Conservation (phyloP, 1,284 basidiomycete species). For the Moesziomyces globuligerus region DNA sequence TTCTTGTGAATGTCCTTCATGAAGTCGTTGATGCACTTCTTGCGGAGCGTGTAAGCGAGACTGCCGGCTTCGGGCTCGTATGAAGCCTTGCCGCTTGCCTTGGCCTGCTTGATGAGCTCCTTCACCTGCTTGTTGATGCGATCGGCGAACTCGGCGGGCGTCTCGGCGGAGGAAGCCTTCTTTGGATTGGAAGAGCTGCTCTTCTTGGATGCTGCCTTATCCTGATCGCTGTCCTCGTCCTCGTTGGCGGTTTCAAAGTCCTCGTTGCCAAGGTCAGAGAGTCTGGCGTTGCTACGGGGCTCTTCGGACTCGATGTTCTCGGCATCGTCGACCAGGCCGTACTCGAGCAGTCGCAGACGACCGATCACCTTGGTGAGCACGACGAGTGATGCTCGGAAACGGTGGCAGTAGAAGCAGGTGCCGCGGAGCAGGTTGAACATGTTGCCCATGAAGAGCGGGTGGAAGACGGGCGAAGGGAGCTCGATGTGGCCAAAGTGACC, state of each 20-base stretch:
- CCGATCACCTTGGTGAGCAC: constrained; percentile 77
- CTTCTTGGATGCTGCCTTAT: constrained; percentile 64
- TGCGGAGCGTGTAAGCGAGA: constrained; percentile 86
- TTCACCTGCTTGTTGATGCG: constrained; percentile 71
- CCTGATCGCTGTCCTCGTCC: constrained; percentile 47
- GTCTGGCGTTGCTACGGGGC: constrained; percentile 22
- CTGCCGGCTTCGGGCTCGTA: constrained; percentile 70
- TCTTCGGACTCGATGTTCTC: constrained; percentile 72
- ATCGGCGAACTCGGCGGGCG: constrained; percentile 57
- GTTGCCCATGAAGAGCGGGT: constrained; percentile 95
- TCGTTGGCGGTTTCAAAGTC: constrained; percentile 46
- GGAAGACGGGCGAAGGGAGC: constrained; percentile 92
- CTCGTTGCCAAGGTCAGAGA: constrained; percentile 21
- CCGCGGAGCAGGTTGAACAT: constrained; percentile 88
- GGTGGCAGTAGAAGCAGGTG: constrained; percentile 95
- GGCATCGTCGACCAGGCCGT: constrained; percentile 85
- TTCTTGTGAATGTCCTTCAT: constrained; percentile 77
- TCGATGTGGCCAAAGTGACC: constrained; percentile 99
- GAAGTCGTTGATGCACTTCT: constrained; percentile 84
- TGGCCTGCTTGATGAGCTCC: constrained; percentile 74
- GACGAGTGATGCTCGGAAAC: constrained; percentile 79
- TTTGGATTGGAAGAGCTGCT: constrained; percentile 16
- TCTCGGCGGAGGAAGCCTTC: constrained; percentile 62
- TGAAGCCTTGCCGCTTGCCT: constrained; percentile 68
- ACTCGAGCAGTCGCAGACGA: constrained; percentile 87